A percentile compares a stretch with the other conserved stretches of the same genome.
phyloP scores from a whole-genome alignment of 2,329 filamentous ascomycete genomes.

The Paecilomyces fulvus region DNA sequence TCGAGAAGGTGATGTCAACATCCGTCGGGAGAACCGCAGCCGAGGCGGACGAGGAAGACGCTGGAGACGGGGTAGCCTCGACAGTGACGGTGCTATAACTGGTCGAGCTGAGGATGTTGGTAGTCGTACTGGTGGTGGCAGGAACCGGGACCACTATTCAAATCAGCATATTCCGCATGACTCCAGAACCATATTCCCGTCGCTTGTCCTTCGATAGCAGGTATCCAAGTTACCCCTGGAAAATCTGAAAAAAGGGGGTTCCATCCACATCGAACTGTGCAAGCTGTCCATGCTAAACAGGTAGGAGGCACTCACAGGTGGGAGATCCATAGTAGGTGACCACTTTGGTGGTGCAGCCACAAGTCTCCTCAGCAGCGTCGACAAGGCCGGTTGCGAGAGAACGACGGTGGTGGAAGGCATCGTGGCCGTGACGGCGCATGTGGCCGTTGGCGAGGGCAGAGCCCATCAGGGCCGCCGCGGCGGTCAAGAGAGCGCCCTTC shows the following conservation, averaged over 20 bases:
- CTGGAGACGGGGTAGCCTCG: constrained; percentile 17
- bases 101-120: constrained; percentile 31
- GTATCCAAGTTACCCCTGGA: background rate
- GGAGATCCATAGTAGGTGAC: constrained; percentile 60
- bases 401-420: constrained; percentile 52
- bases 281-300: constrained; percentile 13
- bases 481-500: constrained; percentile 64
- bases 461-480: constrained; percentile 44
- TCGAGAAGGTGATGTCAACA: constrained; percentile 47
- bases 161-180: constrained; percentile 12
- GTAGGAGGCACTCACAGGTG: constrained; percentile 45
- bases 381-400: constrained; percentile 12
- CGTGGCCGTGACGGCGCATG: constrained; percentile 46
- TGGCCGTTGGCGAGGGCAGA: constrained; percentile 50
- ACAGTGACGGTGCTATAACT: constrained; percentile 31
- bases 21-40: constrained; percentile 38
- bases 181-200: background rate
- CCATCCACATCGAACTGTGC: constrained; percentile 19
- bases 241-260: background rate
- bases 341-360: constrained; percentile 67
- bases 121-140: constrained; percentile 19
- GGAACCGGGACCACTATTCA: constrained; percentile 28
- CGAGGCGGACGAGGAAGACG: constrained; percentile 15
- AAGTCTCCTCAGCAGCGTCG: constrained; percentile 38
- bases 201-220: background rate